Conservation (phyloP, 2,329 filamentous ascomycete genomes). For the Monosporascus sp. region DNA sequence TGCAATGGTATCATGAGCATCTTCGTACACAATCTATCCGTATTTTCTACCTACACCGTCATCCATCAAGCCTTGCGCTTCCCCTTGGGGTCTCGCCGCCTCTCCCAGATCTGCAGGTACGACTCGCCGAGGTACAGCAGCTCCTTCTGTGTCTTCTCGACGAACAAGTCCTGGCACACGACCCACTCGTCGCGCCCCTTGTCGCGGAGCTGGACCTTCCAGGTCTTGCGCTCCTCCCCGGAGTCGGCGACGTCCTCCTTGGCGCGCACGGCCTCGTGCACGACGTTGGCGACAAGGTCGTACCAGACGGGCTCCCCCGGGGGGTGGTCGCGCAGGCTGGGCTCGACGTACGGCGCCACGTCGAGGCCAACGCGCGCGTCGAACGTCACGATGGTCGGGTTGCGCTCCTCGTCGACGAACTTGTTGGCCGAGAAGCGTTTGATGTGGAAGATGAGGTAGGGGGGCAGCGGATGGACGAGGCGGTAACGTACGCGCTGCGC, state of each 20-base stretch:
- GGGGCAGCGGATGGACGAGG: slow-evolving; percentile 82
- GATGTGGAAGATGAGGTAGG: slow-evolving; percentile 88
- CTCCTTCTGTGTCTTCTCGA: slow-evolving; percentile 84
- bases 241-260: slow-evolving; percentile 84
- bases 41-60: background rate
- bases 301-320: slow-evolving; percentile 84
- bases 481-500: slow-evolving; percentile 86
- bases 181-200: slow-evolving; percentile 83
- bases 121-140: slow-evolving; percentile 88
- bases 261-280: slow-evolving; percentile 72
- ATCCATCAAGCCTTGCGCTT: slow-evolving; percentile 31
- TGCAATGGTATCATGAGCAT: too few relatives aligned
- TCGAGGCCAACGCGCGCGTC: slow-evolving; percentile 75
- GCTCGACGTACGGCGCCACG: slow-evolving; percentile 86
- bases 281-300: slow-evolving; percentile 93
- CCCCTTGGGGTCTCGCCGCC: slow-evolving; percentile 52
- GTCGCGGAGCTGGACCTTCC: slow-evolving; percentile 87
- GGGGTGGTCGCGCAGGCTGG: slow-evolving; percentile 65
- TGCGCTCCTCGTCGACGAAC: slow-evolving; percentile 92
- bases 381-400: slow-evolving; percentile 97
- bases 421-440: slow-evolving; percentile 97
- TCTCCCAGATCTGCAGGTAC: slow-evolving; percentile 95
- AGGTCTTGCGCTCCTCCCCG: slow-evolving; percentile 80
- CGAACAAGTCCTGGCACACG: slow-evolving; percentile 87
- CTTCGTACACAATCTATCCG: background rate